Conservation (phyloP, 768 basidiomycete species). For the Rhodotorula toruloides region DNA sequence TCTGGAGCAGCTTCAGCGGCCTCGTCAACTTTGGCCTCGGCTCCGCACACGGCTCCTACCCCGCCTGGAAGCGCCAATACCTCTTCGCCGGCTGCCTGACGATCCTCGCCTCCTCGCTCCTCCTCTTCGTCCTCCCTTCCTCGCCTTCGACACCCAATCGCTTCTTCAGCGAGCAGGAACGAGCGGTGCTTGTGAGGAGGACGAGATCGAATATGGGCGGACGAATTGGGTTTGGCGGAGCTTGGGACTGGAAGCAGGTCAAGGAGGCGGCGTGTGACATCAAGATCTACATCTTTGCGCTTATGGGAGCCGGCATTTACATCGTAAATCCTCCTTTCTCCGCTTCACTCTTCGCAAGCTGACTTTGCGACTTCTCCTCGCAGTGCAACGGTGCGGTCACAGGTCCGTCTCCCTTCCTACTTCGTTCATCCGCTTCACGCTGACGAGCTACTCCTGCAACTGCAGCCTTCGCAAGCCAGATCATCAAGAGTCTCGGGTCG, state of each 20-base stretch:
- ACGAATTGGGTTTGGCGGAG: slow-evolving; percentile 5
- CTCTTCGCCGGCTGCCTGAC: slow-evolving; percentile 44
- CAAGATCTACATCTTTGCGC: slow-evolving; percentile 46
- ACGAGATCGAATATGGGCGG: slow-evolving; percentile 37
- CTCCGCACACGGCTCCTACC: slow-evolving; percentile 29
- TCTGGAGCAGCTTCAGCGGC: slow-evolving; percentile 48
- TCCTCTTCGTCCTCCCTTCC: slow-evolving; percentile 45
- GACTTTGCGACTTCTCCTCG: no score
- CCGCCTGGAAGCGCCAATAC: slow-evolving; percentile 43
- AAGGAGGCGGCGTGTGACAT: slow-evolving; percentile 45
- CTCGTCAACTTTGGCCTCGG: slow-evolving; percentile 49
- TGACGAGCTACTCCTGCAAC: no score
- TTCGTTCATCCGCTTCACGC: no score
- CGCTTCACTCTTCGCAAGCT: neutral
- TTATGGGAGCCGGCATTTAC: slow-evolving; percentile 44
- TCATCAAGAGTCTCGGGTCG: slow-evolving; percentile 48
- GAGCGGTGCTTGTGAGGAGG: slow-evolving; percentile 40
- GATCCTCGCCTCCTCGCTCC: slow-evolving; percentile 44
- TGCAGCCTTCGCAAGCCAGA: slow-evolving; percentile 47
- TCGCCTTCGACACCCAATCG: slow-evolving; percentile 43
- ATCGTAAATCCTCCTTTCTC: neutral
- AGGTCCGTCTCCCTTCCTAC: no score
- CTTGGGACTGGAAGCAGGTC: slow-evolving; percentile 43
- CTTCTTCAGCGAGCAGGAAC: slow-evolving; percentile 45
- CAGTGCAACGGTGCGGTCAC: slow-evolving; percentile 31